These are phyloP conservation scores for Curvularia sp. DNA, from an alignment of 2,329 filamentous ascomycete genomes.

Conservation along the genomic window DNA sequence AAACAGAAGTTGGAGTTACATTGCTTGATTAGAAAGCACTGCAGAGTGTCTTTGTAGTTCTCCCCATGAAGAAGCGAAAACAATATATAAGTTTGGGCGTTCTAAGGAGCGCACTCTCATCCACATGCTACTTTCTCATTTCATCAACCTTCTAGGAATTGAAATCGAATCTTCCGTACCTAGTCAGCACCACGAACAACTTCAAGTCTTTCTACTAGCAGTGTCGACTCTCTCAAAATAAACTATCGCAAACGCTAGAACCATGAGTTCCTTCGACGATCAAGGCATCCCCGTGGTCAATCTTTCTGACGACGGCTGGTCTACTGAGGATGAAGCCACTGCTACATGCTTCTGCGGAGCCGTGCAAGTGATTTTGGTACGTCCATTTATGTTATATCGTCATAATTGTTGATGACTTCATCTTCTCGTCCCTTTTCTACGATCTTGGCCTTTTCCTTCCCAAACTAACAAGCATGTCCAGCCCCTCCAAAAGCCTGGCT, in stretches of 20 bases:
- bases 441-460: neutral
- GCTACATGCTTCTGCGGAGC: neutral
- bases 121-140: neutral
- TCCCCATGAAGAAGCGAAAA: neutral
- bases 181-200: neutral
- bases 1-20: neutral
- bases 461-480: neutral
- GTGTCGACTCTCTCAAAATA: neutral
- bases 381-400: neutral
- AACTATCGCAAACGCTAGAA: neutral
- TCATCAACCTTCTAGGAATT: neutral
- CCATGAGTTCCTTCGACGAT: neutral
- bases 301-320: neutral
- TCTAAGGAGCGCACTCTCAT: neutral
- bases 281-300: neutral
- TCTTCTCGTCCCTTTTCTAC: neutral
- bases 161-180: neutral
- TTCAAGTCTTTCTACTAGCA: neutral
- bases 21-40: neutral
- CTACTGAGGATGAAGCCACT: neutral
- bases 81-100: neutral
- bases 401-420: too few species aligned
- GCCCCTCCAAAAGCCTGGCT: slow-evolving; percentile 33
- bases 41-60: neutral
- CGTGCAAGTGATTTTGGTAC: neutral